phyloP scores from a whole-genome alignment of 2,329 filamentous ascomycete species.

The Graphilbum ipis-grandicollis region DNA sequence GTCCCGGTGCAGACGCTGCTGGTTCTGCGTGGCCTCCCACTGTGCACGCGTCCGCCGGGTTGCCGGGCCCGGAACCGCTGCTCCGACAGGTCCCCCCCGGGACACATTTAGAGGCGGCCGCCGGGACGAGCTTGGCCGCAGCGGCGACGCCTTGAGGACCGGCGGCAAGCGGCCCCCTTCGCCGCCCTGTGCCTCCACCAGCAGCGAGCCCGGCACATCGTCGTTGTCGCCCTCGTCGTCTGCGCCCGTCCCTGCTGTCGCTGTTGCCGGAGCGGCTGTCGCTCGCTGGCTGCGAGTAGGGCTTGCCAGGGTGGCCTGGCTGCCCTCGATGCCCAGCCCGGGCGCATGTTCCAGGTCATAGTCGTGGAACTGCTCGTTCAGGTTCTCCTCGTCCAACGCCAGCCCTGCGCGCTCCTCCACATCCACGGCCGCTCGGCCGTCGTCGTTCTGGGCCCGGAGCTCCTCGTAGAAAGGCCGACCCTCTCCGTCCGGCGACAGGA shows the following conservation, averaged over 20 bases:
- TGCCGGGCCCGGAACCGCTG: conserved; percentile 21
- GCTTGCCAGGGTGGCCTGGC: conserved; percentile 21
- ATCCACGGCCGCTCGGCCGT: conserved; percentile 19
- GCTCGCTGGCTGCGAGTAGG: no score
- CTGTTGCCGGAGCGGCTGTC: no score
- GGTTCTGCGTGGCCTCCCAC: conserved; percentile 36
- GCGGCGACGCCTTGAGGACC: conserved; percentile 10
- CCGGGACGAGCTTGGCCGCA: conserved; percentile 5
- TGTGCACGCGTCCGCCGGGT: conserved; percentile 27
- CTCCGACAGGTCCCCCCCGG: conserved; percentile 9
- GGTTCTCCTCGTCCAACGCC: conserved; percentile 34
- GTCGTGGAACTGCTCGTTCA: conserved; percentile 31
- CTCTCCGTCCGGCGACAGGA: conserved; percentile 18
- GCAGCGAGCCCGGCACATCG: conserved; percentile 45
- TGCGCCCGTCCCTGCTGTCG: no score
- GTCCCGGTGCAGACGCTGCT: conserved; percentile 29
- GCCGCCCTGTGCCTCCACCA: conserved; percentile 30
- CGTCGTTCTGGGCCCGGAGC: conserved; percentile 22
- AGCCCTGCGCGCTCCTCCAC: conserved; percentile 23
- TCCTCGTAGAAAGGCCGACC: conserved; percentile 32
- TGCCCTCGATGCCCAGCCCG: conserved; percentile 26
- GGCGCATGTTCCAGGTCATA: conserved; percentile 27
- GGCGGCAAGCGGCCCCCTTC: conserved; percentile 5
- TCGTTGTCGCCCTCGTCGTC: conserved; percentile 40
- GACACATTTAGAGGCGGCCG: not conserved